Conservation (phyloP, 371 early-diverging fungal genomes). For the Mucor plumbeus region DNA sequence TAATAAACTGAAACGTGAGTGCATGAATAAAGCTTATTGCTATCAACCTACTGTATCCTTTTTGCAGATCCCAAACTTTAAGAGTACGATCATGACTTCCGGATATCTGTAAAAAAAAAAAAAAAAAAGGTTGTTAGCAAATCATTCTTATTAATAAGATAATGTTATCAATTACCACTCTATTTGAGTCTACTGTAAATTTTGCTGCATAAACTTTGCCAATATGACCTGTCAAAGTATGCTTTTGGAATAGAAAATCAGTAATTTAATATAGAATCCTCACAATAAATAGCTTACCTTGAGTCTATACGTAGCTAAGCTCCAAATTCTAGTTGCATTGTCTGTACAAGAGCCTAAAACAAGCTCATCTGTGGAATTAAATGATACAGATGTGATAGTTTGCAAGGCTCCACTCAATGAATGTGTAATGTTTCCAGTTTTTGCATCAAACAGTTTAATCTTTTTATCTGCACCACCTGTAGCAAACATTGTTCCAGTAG, state of each 20-base stretch:
- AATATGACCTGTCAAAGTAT: constrained; percentile 94
- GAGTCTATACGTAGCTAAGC: constrained; percentile 73
- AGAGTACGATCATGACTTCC: constrained; percentile 96
- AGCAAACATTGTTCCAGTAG: constrained; percentile 80
- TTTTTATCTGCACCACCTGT: constrained; percentile 90
- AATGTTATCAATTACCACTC: constrained; percentile 63
- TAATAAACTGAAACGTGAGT: constrained; percentile 7
- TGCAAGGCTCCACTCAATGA: constrained; percentile 87
- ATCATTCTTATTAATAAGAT: neutral
- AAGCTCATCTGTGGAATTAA: constrained; percentile 79
- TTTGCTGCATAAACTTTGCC: constrained; percentile 90
- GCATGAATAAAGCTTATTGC: neutral
- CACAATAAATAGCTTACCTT: constrained; percentile 35
- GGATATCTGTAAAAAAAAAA: constrained; percentile 60
- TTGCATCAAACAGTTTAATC: constrained; percentile 81
- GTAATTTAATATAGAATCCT: neutral
- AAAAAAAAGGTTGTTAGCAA: no score
- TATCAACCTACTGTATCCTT: constrained; percentile 75
- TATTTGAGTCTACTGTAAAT: constrained; percentile 79
- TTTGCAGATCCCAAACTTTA: constrained; percentile 93
- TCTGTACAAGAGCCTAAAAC: constrained; percentile 91
- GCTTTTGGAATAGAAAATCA: constrained; percentile 55
- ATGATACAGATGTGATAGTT: constrained; percentile 82
- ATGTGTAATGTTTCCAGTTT: constrained; percentile 66
- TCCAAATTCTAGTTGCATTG: constrained; percentile 89